Base-by-base conservation (phyloP, 2,329 filamentous ascomycete genomes). In the Dissoconium aciculare region DNA sequence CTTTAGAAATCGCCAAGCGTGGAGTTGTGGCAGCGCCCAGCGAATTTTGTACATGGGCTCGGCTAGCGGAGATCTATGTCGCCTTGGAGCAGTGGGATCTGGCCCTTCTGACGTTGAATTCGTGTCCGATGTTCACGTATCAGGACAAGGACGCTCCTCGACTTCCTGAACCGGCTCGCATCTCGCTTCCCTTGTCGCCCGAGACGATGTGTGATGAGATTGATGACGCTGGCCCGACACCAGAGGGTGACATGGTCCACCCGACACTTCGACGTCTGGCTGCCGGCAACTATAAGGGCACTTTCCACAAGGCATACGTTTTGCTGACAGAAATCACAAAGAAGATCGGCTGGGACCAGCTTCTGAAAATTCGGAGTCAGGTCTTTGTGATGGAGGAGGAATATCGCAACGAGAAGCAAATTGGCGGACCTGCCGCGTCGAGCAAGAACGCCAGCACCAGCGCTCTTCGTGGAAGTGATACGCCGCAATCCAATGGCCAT, bases 381-480 rank as follows among this genome's bases (percentile, higher is more conserved):
- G 89, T 98, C 1, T 98, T 98, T 46, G 89, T 98, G 28, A 98
- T 98, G 89, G 89, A 98, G 54, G 89, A 98, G 50, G 89, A 98
- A 55, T 98, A 98, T 53, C 74, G 89, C 28, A 79, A 77, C 34
- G 89, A 95, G 58, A 82, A 80, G 56, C 74, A 80, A 34, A 59
- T 60, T 11, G 49, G 62, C 28, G 49, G 56, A 27, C 49, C 59
- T 36, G 55, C 57, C 36, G 8, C 19, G 19, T 8, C 19, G 8
- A 76, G 74, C 46, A 71, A 78, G 26, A 84, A 78, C 52, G 70
- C 84, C 28, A 89, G 83, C 60, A 81, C 77, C 26, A 77, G 84
- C 43, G 79, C 74, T 29, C 63, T 92, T 27, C 74, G 75, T 34
- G 76, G 78, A 26, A 75, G 76, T 15, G 77, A 80, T 16, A 59